Conservation (phyloP, 2,329 filamentous ascomycete species). For the Fusarium papillatum region DNA sequence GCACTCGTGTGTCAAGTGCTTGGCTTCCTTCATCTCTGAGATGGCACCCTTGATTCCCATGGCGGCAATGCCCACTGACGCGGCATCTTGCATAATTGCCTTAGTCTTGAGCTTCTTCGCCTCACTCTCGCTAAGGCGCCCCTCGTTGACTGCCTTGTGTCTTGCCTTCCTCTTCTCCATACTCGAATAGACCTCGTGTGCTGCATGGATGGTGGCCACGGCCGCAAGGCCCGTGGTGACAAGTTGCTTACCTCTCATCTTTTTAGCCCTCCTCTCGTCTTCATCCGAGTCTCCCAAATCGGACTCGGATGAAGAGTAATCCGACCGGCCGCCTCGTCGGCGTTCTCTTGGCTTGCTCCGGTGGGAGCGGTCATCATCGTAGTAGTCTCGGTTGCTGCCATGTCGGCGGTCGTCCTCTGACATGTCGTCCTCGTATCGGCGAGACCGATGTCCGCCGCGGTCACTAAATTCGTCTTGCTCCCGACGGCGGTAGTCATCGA, state of each 20-base stretch:
- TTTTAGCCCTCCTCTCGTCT: conserved; percentile 66
- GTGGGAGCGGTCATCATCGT: conserved; percentile 61
- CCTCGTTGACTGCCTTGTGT: conserved; percentile 67
- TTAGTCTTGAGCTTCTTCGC: conserved; percentile 70
- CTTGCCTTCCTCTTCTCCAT: conserved; percentile 68
- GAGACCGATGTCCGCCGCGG: conserved; percentile 54
- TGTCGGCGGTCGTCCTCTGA: conserved; percentile 62
- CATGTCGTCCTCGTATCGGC: conserved; percentile 58
- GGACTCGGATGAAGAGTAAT: conserved; percentile 64
- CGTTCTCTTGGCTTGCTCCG: conserved; percentile 55
- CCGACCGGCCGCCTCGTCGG: conserved; percentile 57
- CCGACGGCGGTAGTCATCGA: conserved; percentile 55
- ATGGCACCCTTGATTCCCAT: conserved; percentile 70
- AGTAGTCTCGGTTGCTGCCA: conserved; percentile 56
- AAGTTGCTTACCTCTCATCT: conserved; percentile 74
- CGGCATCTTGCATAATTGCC: conserved; percentile 69
- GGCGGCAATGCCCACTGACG: conserved; percentile 70
- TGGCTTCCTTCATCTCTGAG: conserved; percentile 68
- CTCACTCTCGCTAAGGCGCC: conserved; percentile 63
- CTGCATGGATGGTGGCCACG: conserved; percentile 72
- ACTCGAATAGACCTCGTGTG: conserved; percentile 70
- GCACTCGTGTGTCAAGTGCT: conserved; percentile 62
- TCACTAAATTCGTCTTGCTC: conserved; percentile 61
- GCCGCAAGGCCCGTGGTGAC: conserved; percentile 69
- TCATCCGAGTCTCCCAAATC: conserved; percentile 71